A percentile compares a stretch with the other conserved stretches of the same genome.
These are phyloP conservation scores for Boletus tylopilopsis DNA, from an alignment of 768 basidiomycete genomes.

Conservation along the genomic window DNA sequence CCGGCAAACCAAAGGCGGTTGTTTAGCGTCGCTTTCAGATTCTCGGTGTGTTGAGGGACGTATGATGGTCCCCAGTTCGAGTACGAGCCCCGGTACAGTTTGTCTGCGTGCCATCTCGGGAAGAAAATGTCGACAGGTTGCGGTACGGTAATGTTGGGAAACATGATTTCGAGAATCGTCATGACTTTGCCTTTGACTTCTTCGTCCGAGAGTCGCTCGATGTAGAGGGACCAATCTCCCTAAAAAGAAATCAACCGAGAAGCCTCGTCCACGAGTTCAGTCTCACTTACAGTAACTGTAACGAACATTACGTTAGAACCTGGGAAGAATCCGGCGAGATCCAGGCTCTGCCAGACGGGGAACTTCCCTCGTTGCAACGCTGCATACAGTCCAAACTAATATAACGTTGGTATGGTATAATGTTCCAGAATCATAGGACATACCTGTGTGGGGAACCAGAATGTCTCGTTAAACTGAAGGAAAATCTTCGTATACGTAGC, in stretches of 20 bases:
- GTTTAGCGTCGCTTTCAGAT: slow-evolving; percentile 52
- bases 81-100: slow-evolving; percentile 45
- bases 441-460: slow-evolving; percentile 53
- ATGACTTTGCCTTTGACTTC: slow-evolving; percentile 53
- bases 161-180: slow-evolving; percentile 57
- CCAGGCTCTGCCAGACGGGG: slow-evolving; percentile 66
- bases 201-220: slow-evolving; percentile 48
- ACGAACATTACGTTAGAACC: slow-evolving; percentile 47
- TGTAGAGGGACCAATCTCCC: slow-evolving; percentile 60
- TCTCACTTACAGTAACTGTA: slow-evolving; percentile 24
- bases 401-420: background rate
- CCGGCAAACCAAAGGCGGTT: slow-evolving; percentile 58
- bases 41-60: slow-evolving; percentile 47
- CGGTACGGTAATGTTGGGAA: slow-evolving; percentile 49
- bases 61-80: slow-evolving; percentile 71
- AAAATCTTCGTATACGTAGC: slow-evolving; percentile 68
- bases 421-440: background rate
- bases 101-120: slow-evolving; percentile 51
- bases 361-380: slow-evolving; percentile 56
- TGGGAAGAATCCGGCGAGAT: slow-evolving; percentile 54
- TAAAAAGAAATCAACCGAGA: slow-evolving; percentile 21
- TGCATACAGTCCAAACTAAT: slow-evolving; percentile 48
- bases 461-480: slow-evolving; percentile 56
- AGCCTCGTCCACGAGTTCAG: background rate
- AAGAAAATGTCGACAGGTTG: slow-evolving; percentile 54